Percentiles rank a stretch among this genome's conserved stretches.
Conservation (phyloP, 768 basidiomycete species). For the Pulveroboletus ravenelii region DNA sequence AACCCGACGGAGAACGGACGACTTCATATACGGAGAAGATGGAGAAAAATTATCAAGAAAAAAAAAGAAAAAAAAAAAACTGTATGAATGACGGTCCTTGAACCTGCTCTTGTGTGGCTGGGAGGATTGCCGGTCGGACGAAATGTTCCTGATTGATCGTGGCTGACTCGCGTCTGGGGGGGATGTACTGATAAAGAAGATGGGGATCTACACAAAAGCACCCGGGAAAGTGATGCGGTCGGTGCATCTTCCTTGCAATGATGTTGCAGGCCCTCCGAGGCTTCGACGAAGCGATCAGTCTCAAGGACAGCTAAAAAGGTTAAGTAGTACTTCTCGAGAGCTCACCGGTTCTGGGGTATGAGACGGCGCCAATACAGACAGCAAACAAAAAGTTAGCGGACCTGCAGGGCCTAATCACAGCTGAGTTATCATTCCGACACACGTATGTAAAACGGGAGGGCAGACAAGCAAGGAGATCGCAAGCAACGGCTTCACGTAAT, state of each 20-base stretch:
- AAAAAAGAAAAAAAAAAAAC: background rate
- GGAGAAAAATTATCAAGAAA: background rate
- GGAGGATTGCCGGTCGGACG: slow-evolving; percentile 44
- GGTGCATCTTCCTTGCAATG: slow-evolving; percentile 5
- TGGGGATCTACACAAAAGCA: slow-evolving; percentile 15
- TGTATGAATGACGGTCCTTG: slow-evolving; percentile 9
- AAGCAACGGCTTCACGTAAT: slow-evolving; percentile 28
- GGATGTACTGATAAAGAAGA: slow-evolving; percentile 10
- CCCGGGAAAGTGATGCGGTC: slow-evolving; percentile 12
- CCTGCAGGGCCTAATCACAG: slow-evolving; percentile 1
- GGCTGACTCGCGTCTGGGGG: slow-evolving; percentile 41
- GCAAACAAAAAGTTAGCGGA: background rate
- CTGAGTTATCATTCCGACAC: slow-evolving; percentile 9
- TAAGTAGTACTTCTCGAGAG: slow-evolving; percentile 24
- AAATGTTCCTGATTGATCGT: slow-evolving; percentile 43
- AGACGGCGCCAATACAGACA: background rate
- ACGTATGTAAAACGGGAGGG: slow-evolving; percentile 19
- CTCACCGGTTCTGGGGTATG: slow-evolving; percentile 11
- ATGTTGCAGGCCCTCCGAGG: slow-evolving; percentile 3
- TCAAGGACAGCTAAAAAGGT: slow-evolving; percentile 27
- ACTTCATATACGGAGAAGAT: slow-evolving; percentile 27
- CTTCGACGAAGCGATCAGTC: slow-evolving; percentile 19
- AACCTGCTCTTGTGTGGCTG: slow-evolving; percentile 40
- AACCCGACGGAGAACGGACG: slow-evolving; percentile 4
- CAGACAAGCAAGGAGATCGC: slow-evolving; percentile 16